Evolutionary conservation across 352 stramenopile species (phyloP).

Genomic region (Paralagenidium karlingii): DNA sequence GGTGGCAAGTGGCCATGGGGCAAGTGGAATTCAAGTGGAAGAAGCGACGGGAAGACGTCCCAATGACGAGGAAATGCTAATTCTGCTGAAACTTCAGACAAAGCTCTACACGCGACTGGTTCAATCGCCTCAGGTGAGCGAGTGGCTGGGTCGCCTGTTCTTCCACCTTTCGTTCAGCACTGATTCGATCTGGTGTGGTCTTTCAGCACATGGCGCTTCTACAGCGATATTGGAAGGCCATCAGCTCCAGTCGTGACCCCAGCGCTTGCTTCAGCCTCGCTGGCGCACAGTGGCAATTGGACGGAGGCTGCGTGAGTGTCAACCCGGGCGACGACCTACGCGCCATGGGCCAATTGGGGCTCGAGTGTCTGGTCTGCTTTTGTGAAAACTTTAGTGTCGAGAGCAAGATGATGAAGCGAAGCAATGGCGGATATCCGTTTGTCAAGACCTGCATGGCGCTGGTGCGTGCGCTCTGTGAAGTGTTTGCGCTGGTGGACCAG

Average conservation of each 20-base stretch:
- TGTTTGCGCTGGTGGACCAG: slow-evolving; percentile 30
- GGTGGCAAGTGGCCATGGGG: no score
- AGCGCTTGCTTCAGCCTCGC: slow-evolving; percentile 22
- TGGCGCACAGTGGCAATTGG: slow-evolving; percentile 23
- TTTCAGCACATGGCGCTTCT: slow-evolving; percentile 37
- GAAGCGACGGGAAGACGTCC: slow-evolving; percentile 29
- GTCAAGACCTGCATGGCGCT: slow-evolving; percentile 38
- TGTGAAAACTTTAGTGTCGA: slow-evolving; percentile 39
- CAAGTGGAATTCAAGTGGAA: slow-evolving; percentile 7
- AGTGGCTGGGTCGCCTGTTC: not conserved
- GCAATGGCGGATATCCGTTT: slow-evolving; percentile 44
- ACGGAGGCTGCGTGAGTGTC: slow-evolving; percentile 29
- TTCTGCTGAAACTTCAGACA: slow-evolving; percentile 47
- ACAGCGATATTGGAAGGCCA: slow-evolving; percentile 42
- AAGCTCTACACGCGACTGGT: slow-evolving; percentile 38
- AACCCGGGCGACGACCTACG: slow-evolving; percentile 44
- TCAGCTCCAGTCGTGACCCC: slow-evolving; percentile 19
- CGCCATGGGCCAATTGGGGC: slow-evolving; percentile 36
- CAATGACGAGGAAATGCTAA: slow-evolving; percentile 46
- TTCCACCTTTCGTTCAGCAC: not conserved
- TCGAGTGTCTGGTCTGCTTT: slow-evolving; percentile 59
- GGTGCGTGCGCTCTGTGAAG: slow-evolving; percentile 28
- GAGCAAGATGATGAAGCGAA: slow-evolving; percentile 47
- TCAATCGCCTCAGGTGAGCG: slow-evolving; percentile 38
- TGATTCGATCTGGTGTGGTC: not conserved